Conservation (phyloP, 306 rosid species). For the Prinsepia uniflora region DNA sequence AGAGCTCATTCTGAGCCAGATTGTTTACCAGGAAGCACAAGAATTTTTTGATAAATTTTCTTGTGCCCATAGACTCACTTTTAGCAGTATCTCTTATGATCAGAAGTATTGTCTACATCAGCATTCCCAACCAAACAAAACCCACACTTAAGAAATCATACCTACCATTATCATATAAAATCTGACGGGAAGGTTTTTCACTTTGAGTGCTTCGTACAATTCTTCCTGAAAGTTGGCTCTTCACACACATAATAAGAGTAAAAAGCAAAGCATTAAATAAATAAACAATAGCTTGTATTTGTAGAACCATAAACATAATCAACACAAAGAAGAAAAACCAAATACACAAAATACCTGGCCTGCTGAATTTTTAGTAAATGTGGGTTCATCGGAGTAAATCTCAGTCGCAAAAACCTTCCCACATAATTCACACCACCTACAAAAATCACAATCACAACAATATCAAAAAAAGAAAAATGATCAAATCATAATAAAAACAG, state of each 20-base stretch:
- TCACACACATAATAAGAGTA: neutral
- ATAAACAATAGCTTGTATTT: neutral
- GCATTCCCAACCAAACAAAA: neutral
- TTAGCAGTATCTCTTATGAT: too few relatives aligned
- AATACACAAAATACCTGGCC: slow-evolving; percentile 18
- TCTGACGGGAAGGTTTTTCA: slow-evolving; percentile 24
- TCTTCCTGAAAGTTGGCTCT: slow-evolving; percentile 28
- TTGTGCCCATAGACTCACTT: too few relatives aligned
- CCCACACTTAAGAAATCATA: neutral
- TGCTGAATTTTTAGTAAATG: slow-evolving; percentile 16
- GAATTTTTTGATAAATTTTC: too few relatives aligned
- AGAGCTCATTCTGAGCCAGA: too few relatives aligned
- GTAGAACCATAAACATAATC: neutral
- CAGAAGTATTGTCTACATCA: too few relatives aligned
- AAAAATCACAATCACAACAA: neutral
- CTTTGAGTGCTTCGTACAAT: slow-evolving; percentile 21
- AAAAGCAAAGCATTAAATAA: neutral
- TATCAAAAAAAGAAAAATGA: neutral
- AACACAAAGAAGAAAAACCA: neutral
- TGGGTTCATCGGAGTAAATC: slow-evolving; percentile 18
- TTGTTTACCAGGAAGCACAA: too few relatives aligned
- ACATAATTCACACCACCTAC: slow-evolving; percentile 25
- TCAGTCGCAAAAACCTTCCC: slow-evolving; percentile 27
- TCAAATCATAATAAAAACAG: neutral
- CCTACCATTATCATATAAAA: slow-evolving; percentile 18